Evolutionary conservation across 768 basidiomycete species (phyloP), one percentile per base, ranked within the genome.

Genomic region (Cystoderma amianthinum): DNA sequence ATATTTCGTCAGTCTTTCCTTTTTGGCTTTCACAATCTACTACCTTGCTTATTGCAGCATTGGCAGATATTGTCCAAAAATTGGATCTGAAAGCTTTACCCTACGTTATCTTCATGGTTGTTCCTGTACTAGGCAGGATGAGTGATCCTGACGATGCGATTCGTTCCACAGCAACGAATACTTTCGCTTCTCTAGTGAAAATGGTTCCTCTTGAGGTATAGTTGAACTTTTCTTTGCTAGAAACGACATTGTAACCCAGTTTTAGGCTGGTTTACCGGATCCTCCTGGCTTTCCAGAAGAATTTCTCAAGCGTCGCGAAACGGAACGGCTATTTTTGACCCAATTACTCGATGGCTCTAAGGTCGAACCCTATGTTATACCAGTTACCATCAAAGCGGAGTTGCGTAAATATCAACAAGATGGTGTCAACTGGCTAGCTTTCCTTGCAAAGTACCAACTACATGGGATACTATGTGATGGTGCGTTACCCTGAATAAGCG

Each of bases 401-500:
- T 69, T 99, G 36, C 85, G 96, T 44, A 91, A 93, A 58, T 99
- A 99, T 58, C 96, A 99, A 61, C 89, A 91, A 63, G 96, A 99
- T 42, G 96, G 96, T 23, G 89, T 99, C 49, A 98, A 91, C 58
- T 99, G 96, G 96, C 71, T 99, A 13, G 96, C 96, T 1, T 99
- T 99, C 69, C 71, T 99, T 25, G 89, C 92, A 15, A 97, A 96
- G 58, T 99, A 96, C 58, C 96, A 98, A 54, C 64, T 99, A 2
- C 96, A 99, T 57, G 96, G 96, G 11, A 90, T 98, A 52, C 80
- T 99, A 20, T 99, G 96, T 57, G 96, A 99, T 54, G 96, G 95
- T 92, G 52, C 48, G 76, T 34, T 28, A 2, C 19, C 39, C 5
- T 13, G 19, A n/a, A 12, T 18, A 10, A 18, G 32, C 25, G 39